phyloP scores from a whole-genome alignment of 2,329 filamentous ascomycete species.

The Aschersonia sp. region DNA sequence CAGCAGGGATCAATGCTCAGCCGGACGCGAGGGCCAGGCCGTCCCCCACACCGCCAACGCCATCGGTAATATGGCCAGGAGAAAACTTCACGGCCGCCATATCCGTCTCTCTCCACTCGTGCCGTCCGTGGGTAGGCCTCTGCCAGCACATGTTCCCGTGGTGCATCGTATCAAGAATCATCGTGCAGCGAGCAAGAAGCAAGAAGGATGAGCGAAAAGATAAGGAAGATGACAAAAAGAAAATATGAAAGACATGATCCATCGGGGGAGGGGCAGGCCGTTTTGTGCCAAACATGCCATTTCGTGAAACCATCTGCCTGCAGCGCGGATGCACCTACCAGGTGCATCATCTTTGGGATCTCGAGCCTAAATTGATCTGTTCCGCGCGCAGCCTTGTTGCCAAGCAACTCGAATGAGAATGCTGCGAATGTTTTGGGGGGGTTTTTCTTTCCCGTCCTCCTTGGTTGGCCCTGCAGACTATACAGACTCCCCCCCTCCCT shows the following conservation, averaged over 20 bases:
- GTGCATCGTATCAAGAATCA: not conserved
- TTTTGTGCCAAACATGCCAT: not conserved
- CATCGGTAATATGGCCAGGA: not conserved
- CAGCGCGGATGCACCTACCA: not conserved
- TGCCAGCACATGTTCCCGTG: no score
- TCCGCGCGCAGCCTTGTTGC: not conserved
- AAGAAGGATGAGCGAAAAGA: not conserved
- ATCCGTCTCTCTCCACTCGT: constrained; percentile 1
- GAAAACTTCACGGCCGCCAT: not conserved
- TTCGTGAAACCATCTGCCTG: not conserved
- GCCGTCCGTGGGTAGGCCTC: not conserved
- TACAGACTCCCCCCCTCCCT: no score
- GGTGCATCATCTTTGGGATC: not conserved
- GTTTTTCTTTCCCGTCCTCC: no score
- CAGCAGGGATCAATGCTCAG: not conserved
- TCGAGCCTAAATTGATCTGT: not conserved
- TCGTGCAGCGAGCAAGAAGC: not conserved
- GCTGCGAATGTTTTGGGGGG: no score
- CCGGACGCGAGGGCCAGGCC: not conserved
- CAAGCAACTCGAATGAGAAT: not conserved
- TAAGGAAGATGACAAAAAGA: not conserved
- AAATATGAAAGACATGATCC: not conserved
- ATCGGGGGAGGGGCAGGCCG: not conserved
- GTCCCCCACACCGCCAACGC: not conserved
- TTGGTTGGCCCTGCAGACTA: no score